Evolutionary conservation across 2,329 filamentous ascomycete genomes (phyloP), one percentile per base, ranked within the genome.

Genomic region (Aspergillus neoniger): DNA sequence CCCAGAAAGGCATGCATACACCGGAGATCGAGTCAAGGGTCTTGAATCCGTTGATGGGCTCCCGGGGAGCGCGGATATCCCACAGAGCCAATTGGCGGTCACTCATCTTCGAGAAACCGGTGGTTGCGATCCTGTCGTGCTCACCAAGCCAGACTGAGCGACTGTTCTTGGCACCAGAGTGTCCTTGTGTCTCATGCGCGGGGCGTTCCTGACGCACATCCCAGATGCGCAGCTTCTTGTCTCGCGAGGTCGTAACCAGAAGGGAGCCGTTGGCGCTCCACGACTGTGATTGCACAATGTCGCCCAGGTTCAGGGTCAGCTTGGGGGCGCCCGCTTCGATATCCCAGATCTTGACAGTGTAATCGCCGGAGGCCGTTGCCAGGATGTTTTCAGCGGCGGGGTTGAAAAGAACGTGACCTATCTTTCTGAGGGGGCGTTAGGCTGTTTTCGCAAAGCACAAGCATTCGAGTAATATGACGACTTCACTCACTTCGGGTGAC

Each of bases 1-100:
- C 95, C 95, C 95, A 99, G 86, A 99, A 98, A 32, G 95, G 95
- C 91, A 99, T 97, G 84, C 92, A 96, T 62, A 99, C 93, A 75
- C 95, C 95, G 49, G 94, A 97, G 72, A 96, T 96, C 50, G 92
- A 96, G 79, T 99, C 95, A 52, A 99, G 85, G 68, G 91, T 90
- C 70, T 86, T 88, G 80, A 97, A 97, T 15, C 92, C 93, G 54
- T 91, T 92, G 70, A 98, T 89, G 52, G 95, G 95, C 70, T 96
- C 89, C 38, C 77, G 80, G 17, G 88, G 86, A 65, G 87, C 89
- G 69, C 93, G 91, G 51, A 92, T 88, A 81, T 99, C 95, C 95
- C 95, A 99, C 39, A 99, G 84, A 56, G 91, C 95, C 68, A 99
- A 85, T 77, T 99, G 95, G 57, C 95, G 88, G 80, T 99, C 95